Percentiles rank a stretch among this genome's conserved stretches.
phyloP scores from a whole-genome alignment of 1,284 basidiomycete species.

The Cutaneotrichosporon sp. region DNA sequence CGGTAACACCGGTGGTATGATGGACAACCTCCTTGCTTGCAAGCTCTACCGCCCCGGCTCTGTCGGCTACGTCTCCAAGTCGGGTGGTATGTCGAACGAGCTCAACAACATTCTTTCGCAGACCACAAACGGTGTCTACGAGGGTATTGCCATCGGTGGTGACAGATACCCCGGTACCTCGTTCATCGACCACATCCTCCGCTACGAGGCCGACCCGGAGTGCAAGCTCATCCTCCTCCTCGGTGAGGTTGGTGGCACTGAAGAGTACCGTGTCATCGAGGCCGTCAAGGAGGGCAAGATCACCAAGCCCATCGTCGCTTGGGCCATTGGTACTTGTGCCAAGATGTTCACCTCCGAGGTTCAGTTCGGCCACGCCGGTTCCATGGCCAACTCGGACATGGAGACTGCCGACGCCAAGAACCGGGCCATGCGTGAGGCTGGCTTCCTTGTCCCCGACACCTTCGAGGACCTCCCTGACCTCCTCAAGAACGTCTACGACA shows the following conservation, averaged over 20 bases:
- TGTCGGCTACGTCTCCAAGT: conserved; percentile 98
- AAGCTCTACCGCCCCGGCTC: conserved; percentile 98
- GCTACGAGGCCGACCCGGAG: conserved; percentile 93
- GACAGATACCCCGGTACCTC: conserved; percentile 98
- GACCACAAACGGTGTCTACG: conserved; percentile 97
- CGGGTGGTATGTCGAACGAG: conserved; percentile 99
- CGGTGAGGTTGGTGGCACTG: conserved; percentile 97
- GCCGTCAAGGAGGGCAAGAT: conserved; percentile 91
- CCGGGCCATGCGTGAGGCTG: conserved; percentile 85
- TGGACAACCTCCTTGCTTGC: conserved; percentile 99
- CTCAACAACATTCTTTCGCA: conserved; percentile 99
- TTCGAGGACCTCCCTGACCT: conserved; percentile 91
- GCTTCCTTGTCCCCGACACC: conserved; percentile 94
- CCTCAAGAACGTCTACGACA: conserved; percentile 78
- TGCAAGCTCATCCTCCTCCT: conserved; percentile 99
- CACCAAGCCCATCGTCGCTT: conserved; percentile 97
- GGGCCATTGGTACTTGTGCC: conserved; percentile 99
- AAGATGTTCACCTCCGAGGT: conserved; percentile 99
- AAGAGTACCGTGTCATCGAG: conserved; percentile 98
- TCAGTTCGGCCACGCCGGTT: conserved; percentile 97
- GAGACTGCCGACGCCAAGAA: conserved; percentile 99
- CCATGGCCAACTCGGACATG: conserved; percentile 94
- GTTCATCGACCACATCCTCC: conserved; percentile 97
- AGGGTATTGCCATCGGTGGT: conserved; percentile 99
- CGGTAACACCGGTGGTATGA: conserved; percentile 99